Base-by-base conservation (phyloP, 495 filamentous ascomycete species). In the Hyaloscypha bicolor region DNA sequence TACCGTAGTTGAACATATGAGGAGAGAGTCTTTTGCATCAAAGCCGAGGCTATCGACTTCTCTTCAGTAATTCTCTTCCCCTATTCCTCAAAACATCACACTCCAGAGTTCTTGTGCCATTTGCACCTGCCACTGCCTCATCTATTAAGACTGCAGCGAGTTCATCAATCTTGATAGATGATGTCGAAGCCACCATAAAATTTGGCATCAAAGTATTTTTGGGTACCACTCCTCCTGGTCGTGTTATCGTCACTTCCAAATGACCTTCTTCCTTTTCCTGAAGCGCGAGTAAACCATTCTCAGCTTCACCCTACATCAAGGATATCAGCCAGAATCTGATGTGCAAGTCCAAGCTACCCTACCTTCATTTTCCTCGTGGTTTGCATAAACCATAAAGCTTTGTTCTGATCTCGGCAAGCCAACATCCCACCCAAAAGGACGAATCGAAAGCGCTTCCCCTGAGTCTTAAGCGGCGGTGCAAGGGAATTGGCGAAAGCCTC, bases 341-440 rank as follows among this genome's bases (percentile, higher is more conserved):
- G 42, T 61, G 6, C 21, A 30, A 19, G 55, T 35, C 48, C 2
- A 33, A n/a, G 6, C 9, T 52, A 3, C 22, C 57, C 19, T 71
- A 75, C 73, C 67, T 70, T 71, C 30, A 73, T 64, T 39, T 55
- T 71, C 48, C 74, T 66, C 12, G 67, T 57, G 32, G 71, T 56
- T 3, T 67, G 55, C 19, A 69, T 12, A 1, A 65, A 70, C 63
- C 66, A 74, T 57, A 76, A 31, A 60, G 37, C 67, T 63, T 62
- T 66, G 14, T 66, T 66, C 37, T 65, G 59, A 35, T 76, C 66
- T 25, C 52, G 65, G 12, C 66, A 59, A 5, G 70, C 68, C 30
- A 72, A 72, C 63, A 55, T 70, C 4, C 72, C 74, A 60, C 74
- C 68, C 48, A 76, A 53, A 59, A 68, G 69, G 4, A 74, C 68